These are phyloP conservation scores for Penicillium corylophilum DNA, from an alignment of 2,329 filamentous ascomycete genomes.

Conservation along the genomic window DNA sequence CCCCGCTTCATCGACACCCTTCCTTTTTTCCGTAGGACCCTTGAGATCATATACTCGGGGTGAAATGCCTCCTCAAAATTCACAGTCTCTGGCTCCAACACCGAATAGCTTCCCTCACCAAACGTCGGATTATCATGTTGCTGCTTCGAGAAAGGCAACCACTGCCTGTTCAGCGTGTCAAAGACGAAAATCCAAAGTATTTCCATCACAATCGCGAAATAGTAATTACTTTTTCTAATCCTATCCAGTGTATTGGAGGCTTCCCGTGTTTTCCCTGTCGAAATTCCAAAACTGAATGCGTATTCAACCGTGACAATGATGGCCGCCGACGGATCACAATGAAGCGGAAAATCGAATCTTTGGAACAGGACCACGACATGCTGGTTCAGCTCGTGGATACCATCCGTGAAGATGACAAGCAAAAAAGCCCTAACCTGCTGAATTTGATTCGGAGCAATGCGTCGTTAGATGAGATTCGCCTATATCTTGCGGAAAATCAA, in stretches of 20 bases:
- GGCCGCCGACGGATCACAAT: conserved; percentile 9
- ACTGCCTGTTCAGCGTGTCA: neutral
- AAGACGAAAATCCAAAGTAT: neutral
- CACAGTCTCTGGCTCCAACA: neutral
- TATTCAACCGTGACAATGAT: conserved; percentile 7
- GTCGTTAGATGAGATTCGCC: neutral
- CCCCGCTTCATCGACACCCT: neutral
- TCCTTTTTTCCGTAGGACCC: neutral
- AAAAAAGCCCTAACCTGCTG: conserved; percentile 4
- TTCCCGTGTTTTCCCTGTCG: neutral
- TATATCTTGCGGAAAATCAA: neutral
- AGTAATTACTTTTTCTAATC: neutral
- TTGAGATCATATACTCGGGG: neutral
- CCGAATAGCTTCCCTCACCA: neutral
- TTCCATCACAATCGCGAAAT: neutral
- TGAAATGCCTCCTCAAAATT: neutral
- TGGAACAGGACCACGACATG: conserved; percentile 16
- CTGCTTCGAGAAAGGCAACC: neutral
- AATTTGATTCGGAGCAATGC: neutral
- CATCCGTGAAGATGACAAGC: conserved; percentile 9
- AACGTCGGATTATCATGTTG: neutral
- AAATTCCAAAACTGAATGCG: neutral
- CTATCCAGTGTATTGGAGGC: neutral
- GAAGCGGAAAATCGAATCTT: conserved; percentile 9
- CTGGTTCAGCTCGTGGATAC: conserved; percentile 12